phyloP scores from a whole-genome alignment of 2,329 filamentous ascomycete species.

The Colletotrichum plurivorum region DNA sequence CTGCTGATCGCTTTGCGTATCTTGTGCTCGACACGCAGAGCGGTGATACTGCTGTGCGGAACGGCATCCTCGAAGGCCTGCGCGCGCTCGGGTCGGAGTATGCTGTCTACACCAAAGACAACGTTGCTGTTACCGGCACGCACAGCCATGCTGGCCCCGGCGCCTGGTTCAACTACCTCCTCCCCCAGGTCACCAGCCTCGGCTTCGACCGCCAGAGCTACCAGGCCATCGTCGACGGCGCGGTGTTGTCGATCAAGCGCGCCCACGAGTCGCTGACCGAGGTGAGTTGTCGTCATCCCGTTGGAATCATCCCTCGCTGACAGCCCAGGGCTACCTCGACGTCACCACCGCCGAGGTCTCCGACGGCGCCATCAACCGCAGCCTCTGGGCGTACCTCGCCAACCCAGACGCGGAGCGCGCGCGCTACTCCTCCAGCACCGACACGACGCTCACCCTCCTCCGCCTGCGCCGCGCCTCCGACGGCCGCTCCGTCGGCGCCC shows the following conservation, averaged over 20 bases:
- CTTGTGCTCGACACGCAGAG: constrained; percentile 89
- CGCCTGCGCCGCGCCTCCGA: constrained; percentile 83
- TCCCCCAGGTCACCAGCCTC: constrained; percentile 90
- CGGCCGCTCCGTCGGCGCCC: constrained; percentile 81
- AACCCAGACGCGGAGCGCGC: constrained; percentile 85
- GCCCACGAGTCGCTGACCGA: constrained; percentile 80
- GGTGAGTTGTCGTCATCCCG: constrained; percentile 44
- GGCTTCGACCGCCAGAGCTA: constrained; percentile 92
- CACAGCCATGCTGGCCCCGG: constrained; percentile 94
- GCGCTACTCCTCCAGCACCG: constrained; percentile 70
- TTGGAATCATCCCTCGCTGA: background rate
- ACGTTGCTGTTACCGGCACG: constrained; percentile 91
- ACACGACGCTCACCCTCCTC: constrained; percentile 79
- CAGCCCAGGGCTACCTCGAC: constrained; percentile 73
- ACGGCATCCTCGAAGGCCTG: constrained; percentile 87
- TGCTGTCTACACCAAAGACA: constrained; percentile 81
- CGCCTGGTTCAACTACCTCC: constrained; percentile 93
- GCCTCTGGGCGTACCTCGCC: constrained; percentile 87
- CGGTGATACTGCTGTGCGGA: constrained; percentile 89
- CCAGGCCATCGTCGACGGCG: constrained; percentile 88
- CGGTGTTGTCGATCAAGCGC: constrained; percentile 83
- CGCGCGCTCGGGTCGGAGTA: constrained; percentile 79
- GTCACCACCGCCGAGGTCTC: constrained; percentile 78
- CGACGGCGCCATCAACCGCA: constrained; percentile 90
- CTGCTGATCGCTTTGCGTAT: constrained; percentile 85